Evolutionary conservation across 345 rosid species (phyloP).

Genomic region (Cardiospermum halicacabum): DNA sequence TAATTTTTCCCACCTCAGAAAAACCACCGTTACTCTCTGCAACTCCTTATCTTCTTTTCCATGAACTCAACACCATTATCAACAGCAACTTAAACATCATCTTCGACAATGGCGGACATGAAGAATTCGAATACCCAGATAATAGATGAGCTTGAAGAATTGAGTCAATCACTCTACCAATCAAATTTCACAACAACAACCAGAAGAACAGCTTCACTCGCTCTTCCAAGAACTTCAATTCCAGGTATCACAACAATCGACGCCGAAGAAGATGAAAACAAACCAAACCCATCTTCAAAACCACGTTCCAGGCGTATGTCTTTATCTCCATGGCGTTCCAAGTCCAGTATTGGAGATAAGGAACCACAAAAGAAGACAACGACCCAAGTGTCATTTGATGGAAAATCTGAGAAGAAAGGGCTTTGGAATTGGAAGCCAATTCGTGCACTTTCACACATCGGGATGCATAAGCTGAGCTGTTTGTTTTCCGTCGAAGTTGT

Average conservation of each 20-base stretch:
- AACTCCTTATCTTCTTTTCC: background rate
- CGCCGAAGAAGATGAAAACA: constrained; percentile 2
- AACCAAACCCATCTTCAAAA: constrained; percentile 15
- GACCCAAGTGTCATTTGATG: constrained; percentile 20
- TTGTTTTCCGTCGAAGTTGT: constrained; percentile 86
- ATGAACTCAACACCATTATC: background rate
- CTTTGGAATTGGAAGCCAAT: constrained; percentile 95
- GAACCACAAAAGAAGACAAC: constrained; percentile 15
- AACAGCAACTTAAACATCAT: background rate
- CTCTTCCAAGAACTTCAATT: constrained; percentile 64
- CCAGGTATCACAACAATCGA: constrained; percentile 31
- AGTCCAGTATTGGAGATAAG: constrained; percentile 52
- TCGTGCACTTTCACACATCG: constrained; percentile 68
- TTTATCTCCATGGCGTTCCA: constrained; percentile 85
- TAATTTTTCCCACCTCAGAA: background rate
- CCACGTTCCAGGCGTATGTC: constrained; percentile 69
- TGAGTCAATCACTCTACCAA: background rate
- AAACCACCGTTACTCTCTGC: background rate
- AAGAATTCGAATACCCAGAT: background rate
- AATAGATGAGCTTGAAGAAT: background rate
- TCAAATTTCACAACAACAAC: background rate
- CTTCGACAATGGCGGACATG: background rate
- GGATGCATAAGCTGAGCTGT: constrained; percentile 87
- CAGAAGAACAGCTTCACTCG: constrained; percentile 60
- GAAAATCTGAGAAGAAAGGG: constrained; percentile 53